phyloP scores from a whole-genome alignment of 192 early-diverging fungal genomes.

The Umbelopsis isabellina region DNA sequence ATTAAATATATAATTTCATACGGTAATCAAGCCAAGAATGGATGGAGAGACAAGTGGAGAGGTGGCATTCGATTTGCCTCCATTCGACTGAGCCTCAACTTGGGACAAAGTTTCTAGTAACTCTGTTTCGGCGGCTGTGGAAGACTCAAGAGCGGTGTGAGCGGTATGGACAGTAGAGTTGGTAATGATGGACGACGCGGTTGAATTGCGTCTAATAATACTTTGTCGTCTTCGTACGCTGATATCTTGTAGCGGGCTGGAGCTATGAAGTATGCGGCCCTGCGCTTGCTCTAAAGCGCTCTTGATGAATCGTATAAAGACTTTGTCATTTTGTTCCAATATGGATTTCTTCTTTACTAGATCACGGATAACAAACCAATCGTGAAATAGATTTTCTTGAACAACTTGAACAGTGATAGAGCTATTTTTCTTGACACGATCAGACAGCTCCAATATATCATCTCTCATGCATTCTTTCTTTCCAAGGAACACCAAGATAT shows the following conservation, averaged over 20 bases:
- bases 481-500: slow-evolving; percentile 22
- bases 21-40: slow-evolving; percentile 8
- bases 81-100: not conserved
- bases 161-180: not conserved
- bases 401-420: not conserved
- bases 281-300: slow-evolving; percentile 1
- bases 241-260: not conserved
- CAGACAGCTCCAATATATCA: slow-evolving; percentile 20
- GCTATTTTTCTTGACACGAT: slow-evolving; percentile 9
- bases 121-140: slow-evolving; percentile 2
- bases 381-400: slow-evolving; percentile 9
- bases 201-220: not conserved
- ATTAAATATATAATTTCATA: not conserved
- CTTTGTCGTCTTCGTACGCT: not conserved
- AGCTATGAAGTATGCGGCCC: not conserved
- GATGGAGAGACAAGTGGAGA: not conserved
- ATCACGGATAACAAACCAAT: slow-evolving; percentile 6
- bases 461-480: slow-evolving; percentile 29
- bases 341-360: slow-evolving; percentile 6
- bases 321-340: slow-evolving; percentile 3
- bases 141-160: slow-evolving; percentile 6
- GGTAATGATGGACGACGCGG: too few relatives aligned
- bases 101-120: slow-evolving; percentile 3
- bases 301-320: slow-evolving; percentile 10
- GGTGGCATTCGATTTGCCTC: not conserved